Percentiles rank a stretch among this genome's conserved stretches.
These are phyloP conservation scores for Dactylonectria macrodidyma DNA, from an alignment of 2,329 filamentous ascomycete genomes.

Conservation along the genomic window DNA sequence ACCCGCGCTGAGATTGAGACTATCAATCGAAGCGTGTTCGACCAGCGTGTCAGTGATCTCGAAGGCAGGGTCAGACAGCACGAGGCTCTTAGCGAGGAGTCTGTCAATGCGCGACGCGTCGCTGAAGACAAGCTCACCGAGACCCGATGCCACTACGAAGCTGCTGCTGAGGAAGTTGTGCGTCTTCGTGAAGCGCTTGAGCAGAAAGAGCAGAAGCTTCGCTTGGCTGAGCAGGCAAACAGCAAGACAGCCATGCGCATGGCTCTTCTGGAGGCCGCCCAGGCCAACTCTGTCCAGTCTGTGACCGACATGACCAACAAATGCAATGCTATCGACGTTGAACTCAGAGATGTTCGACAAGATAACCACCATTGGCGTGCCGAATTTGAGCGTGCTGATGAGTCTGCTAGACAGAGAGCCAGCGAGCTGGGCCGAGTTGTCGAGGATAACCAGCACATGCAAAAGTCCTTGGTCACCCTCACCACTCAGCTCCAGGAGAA, in stretches of 20 bases:
- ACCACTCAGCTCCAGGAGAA: conserved; percentile 88
- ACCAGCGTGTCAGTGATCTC: conserved; percentile 76
- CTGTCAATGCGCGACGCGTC: conserved; percentile 73
- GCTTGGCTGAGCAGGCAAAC: conserved; percentile 69
- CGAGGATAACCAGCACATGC: conserved; percentile 80
- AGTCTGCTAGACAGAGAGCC: conserved; percentile 64
- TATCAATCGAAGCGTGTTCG: conserved; percentile 71
- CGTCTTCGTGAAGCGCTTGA: conserved; percentile 77
- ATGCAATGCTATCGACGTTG: conserved; percentile 66
- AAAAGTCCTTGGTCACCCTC: conserved; percentile 80
- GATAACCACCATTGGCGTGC: conserved; percentile 73
- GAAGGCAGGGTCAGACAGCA: conserved; percentile 77
- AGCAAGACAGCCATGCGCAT: conserved; percentile 73
- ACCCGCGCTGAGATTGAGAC: conserved; percentile 73
- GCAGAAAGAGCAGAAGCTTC: conserved; percentile 78
- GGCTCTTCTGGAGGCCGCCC: conserved; percentile 78
- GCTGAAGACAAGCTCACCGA: conserved; percentile 82
- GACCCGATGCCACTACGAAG: conserved; percentile 77
- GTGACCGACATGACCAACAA: conserved; percentile 70
- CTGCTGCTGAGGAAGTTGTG: conserved; percentile 80
- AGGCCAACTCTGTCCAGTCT: conserved; percentile 68
- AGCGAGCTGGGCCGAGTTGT: conserved; percentile 64
- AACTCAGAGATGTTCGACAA: conserved; percentile 69
- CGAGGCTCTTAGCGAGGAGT: conserved; percentile 75
- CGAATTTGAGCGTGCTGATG: conserved; percentile 72